These are phyloP conservation scores for Pelargonium myrrhifolium DNA, from an alignment of 441 rosid genomes.

Conservation along the genomic window DNA sequence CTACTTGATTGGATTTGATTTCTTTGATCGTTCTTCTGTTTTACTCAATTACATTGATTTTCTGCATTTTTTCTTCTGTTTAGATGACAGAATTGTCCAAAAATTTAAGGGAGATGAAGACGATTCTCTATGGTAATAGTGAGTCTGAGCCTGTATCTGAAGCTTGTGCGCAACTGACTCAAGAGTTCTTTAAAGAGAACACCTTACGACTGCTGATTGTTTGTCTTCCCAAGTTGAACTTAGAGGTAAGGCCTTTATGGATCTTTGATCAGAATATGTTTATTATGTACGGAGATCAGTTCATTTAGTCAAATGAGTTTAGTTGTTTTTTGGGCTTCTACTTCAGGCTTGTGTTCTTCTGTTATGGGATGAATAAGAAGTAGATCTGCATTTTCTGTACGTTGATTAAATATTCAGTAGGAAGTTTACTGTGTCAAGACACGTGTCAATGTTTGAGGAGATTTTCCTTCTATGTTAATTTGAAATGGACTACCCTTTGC, in stretches of 20 bases:
- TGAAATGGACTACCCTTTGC: constrained; percentile 22
- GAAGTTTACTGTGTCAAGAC: background rate
- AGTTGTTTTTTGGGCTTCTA: background rate
- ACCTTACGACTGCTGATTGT: constrained; percentile 62
- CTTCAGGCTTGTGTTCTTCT: background rate
- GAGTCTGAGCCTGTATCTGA: constrained; percentile 91
- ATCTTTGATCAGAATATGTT: background rate
- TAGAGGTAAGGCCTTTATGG: constrained; percentile 49
- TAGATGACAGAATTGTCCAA: constrained; percentile 73
- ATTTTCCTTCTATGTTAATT: constrained; percentile 13
- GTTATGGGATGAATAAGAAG: background rate
- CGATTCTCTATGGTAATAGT: constrained; percentile 79
- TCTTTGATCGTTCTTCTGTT: background rate
- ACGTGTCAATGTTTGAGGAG: background rate
- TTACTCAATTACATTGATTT: background rate
- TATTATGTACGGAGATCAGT: background rate
- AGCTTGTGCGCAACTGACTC: constrained; percentile 85
- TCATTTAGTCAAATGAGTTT: background rate
- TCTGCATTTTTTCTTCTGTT: background rate
- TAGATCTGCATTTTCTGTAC: background rate
- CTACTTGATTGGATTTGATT: background rate
- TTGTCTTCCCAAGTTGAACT: constrained; percentile 72
- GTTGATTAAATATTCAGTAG: background rate
- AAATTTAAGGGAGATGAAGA: constrained; percentile 76
- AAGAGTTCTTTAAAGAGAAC: constrained; percentile 79